Conservation (phyloP, 306 rosid species). For the Cucumis sativus region DNA sequence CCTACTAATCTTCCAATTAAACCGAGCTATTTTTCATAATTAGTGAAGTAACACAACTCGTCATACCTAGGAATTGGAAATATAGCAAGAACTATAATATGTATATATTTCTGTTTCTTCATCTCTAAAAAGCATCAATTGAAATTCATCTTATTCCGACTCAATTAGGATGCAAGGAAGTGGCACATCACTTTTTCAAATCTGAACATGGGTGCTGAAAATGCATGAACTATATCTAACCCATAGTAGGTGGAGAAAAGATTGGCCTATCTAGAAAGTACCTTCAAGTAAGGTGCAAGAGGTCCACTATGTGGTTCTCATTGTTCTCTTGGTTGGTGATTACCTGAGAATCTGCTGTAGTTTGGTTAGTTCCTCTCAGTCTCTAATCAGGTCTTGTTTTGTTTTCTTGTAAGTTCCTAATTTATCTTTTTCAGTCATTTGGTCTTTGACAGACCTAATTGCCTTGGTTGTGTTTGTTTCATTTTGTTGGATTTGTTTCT, state of each 20-base stretch:
- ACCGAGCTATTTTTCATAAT: not conserved
- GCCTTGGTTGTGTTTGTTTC: not conserved
- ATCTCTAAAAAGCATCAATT: not conserved
- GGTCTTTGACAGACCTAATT: not conserved
- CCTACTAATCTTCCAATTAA: not conserved
- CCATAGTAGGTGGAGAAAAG: not conserved
- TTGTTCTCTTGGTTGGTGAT: conserved; percentile 4
- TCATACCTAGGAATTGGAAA: not conserved
- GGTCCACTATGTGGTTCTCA: not conserved
- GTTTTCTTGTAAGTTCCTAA: not conserved
- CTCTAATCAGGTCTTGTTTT: not conserved
- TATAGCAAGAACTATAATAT: not conserved
- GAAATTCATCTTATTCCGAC: not conserved
- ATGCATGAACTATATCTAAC: not conserved
- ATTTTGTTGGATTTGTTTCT: not conserved
- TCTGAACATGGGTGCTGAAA: not conserved
- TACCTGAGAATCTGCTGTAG: not conserved
- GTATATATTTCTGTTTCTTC: not conserved
- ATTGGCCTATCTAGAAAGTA: not conserved
- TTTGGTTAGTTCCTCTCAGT: not conserved
- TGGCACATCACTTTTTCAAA: not conserved
- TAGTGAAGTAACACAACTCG: not conserved
- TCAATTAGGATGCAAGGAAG: not conserved
- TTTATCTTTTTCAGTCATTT: not conserved
- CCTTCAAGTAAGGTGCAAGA: not conserved